phyloP scores from a whole-genome alignment of 495 filamentous ascomycete genomes.

The Hypoxylon fragiforme region DNA sequence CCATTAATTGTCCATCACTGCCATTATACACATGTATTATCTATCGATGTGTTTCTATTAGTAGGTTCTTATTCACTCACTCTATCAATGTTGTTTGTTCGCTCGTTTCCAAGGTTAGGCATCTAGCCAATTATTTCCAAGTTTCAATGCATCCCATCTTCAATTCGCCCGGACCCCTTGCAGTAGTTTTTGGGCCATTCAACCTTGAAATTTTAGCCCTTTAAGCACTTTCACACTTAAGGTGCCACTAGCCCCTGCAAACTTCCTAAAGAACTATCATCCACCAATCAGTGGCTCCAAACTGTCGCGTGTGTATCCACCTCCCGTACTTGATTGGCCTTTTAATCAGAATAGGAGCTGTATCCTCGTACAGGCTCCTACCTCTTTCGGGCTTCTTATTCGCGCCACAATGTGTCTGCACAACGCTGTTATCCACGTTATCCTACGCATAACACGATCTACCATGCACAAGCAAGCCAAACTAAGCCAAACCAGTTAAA shows the following conservation, averaged over 20 bases:
- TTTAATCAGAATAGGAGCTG: conserved; percentile 23
- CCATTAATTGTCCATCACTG: too few relatives aligned
- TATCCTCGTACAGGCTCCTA: conserved; percentile 5
- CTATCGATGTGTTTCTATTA: too few relatives aligned
- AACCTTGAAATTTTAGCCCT: conserved; percentile 12
- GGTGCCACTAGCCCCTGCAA: conserved; percentile 15
- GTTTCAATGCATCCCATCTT: neutral
- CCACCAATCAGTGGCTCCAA: conserved; percentile 13
- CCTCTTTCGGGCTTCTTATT: conserved; percentile 4
- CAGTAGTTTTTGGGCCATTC: conserved; percentile 18
- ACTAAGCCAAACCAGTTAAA: too few relatives aligned
- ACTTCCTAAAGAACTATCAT: conserved; percentile 13
- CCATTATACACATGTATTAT: too few relatives aligned
- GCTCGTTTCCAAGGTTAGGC: neutral
- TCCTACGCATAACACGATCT: conserved; percentile 22
- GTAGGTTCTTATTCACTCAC: too few relatives aligned
- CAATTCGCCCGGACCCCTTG: conserved; percentile 10
- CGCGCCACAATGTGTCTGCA: conserved; percentile 3
- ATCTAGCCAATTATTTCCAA: neutral
- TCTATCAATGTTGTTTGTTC: too few relatives aligned
- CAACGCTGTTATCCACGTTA: conserved; percentile 11
- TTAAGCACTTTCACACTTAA: conserved; percentile 14
- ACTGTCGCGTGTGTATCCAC: conserved; percentile 9
- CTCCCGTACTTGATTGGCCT: conserved; percentile 7
- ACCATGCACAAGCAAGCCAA: neutral